phyloP scores from a whole-genome alignment of 225 moss, liverwort and hornwort genomes.

The Marchantia polymorpha region DNA sequence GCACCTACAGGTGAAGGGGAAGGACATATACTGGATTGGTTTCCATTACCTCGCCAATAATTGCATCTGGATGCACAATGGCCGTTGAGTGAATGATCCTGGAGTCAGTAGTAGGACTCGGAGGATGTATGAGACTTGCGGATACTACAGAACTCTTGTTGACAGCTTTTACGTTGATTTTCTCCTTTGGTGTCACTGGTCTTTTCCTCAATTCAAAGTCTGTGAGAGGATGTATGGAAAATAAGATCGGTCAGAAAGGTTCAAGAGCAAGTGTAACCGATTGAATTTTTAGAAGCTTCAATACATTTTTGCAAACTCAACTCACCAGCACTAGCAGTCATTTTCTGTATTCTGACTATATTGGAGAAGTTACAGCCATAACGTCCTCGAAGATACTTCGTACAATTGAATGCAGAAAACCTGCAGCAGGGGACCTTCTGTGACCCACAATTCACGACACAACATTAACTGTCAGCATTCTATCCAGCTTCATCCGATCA shows the following conservation, averaged over 20 bases:
- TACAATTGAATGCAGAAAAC: neutral
- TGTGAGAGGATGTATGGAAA: neutral
- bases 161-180: constrained; percentile 8
- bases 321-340: constrained; percentile 28
- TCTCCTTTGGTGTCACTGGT: constrained; percentile 20
- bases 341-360: constrained; percentile 15
- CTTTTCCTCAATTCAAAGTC: constrained; percentile 24
- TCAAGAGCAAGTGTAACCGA: neutral
- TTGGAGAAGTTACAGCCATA: constrained; percentile 16
- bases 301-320: neutral
- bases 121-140: constrained; percentile 12
- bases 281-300: neutral
- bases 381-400: neutral
- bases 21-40: neutral
- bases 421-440: constrained; percentile 26
- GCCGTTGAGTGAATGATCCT: constrained; percentile 69
- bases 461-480: neutral
- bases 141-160: constrained; percentile 8
- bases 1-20: neutral
- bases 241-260: neutral
- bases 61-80: constrained; percentile 77
- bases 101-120: constrained; percentile 39
- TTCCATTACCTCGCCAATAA: constrained; percentile 68
- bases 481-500: neutral
- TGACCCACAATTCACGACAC: constrained; percentile 17